These are phyloP conservation scores for Fusarium camptoceras DNA, from an alignment of 2,329 filamentous ascomycete genomes.

Conservation along the genomic window DNA sequence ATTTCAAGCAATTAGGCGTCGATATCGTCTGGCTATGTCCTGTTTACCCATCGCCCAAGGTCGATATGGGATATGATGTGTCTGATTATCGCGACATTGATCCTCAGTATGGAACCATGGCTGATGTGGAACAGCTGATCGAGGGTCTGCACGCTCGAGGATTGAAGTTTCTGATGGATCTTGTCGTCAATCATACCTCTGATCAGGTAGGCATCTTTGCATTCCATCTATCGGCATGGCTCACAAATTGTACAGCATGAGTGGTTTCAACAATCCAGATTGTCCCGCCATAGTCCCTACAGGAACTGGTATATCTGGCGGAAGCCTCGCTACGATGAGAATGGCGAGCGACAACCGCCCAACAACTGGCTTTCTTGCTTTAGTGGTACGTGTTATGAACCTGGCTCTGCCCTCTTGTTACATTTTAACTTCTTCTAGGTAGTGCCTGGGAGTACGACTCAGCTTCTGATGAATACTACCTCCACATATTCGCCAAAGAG, in stretches of 20 bases:
- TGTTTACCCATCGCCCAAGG: slow-evolving; percentile 71
- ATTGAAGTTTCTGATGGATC: slow-evolving; percentile 78
- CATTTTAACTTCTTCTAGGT: neutral
- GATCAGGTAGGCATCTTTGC: slow-evolving; percentile 15
- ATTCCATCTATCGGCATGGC: neutral
- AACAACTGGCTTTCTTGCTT: slow-evolving; percentile 76
- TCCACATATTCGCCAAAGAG: slow-evolving; percentile 75
- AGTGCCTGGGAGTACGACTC: slow-evolving; percentile 39
- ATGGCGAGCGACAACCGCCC: slow-evolving; percentile 71
- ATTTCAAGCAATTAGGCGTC: slow-evolving; percentile 70
- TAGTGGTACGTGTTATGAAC: slow-evolving; percentile 49
- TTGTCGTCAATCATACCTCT: slow-evolving; percentile 84
- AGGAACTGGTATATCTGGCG: slow-evolving; percentile 72
- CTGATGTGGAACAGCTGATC: slow-evolving; percentile 72
- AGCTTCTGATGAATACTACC: slow-evolving; percentile 74
- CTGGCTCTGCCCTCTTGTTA: slow-evolving; percentile 61
- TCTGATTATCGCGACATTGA: slow-evolving; percentile 74
- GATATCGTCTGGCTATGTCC: slow-evolving; percentile 76
- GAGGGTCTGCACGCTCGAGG: slow-evolving; percentile 67
- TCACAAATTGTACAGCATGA: slow-evolving; percentile 16
- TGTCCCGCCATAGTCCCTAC: slow-evolving; percentile 68
- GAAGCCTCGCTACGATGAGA: slow-evolving; percentile 58
- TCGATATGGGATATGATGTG: slow-evolving; percentile 80
- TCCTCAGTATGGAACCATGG: slow-evolving; percentile 73
- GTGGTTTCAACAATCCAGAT: slow-evolving; percentile 72